Evolutionary conservation across 257 asterid genomes (phyloP), one percentile per base, ranked within the genome.

Genomic region (Mitragyna speciosa): DNA sequence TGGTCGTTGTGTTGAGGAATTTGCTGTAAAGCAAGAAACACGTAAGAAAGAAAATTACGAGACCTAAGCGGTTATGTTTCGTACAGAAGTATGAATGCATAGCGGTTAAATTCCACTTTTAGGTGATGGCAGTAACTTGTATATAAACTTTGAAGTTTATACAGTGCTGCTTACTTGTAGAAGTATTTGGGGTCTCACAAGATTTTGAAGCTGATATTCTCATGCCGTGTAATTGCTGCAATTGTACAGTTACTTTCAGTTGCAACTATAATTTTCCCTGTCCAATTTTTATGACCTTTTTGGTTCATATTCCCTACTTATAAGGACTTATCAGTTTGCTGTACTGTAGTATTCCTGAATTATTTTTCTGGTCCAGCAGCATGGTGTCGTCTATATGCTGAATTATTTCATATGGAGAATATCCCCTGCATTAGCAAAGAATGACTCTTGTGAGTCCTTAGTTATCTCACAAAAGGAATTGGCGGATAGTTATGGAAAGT

Each of bases 401-500:
- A 45, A 26, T 69, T 52, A n/a, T 28, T 66, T 75, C 58, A 17
- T 54, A 81, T 69, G 77, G 72, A 56, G 43, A 64, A 67, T 77
- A 56, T 22, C n/a, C 33, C 67, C 11, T 75, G 24, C 26, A 6
- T 36, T 76, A 68, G 58, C 31, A 66, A 65, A 76, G 78, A 56
- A 81, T 81, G 67, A 81, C 68, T 58, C 56, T 43, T 30, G 48
- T 81, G 28, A 63, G n/a, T 17, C 36, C 6, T 45, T 36, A 59
- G 43, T 59, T 61, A 48, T 19, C 51, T 19, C 77, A 6, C 59
- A 67, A 36, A 41, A 69, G 80, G 48, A 72, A 75, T 63, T 48
- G 68, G 76, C 33, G 12, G 63, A 73, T 76, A 61, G 65, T 54
- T 19, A 92, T 94, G 98, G 97, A 91, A 77, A 87, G 83, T 22